Evolutionary conservation across 805 yeast species (phyloP), one percentile per base, ranked within the genome.

Genomic region (Candida hungchunana): DNA sequence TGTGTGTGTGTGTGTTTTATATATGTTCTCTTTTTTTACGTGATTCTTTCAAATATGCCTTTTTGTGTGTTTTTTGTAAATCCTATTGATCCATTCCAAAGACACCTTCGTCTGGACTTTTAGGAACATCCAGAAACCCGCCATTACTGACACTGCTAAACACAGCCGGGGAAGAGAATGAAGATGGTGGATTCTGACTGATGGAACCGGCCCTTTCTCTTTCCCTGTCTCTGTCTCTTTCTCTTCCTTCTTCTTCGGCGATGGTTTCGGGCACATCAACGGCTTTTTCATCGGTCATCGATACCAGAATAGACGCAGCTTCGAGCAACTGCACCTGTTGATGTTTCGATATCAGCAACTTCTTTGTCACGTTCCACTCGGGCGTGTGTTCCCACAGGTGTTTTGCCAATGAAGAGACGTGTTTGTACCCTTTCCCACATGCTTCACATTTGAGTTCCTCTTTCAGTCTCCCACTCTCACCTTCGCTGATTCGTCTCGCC

Each of bases 331-430:
- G 56, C 1, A 51, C 53, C 23, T 51, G 53, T 28, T 51, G 56
- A 30, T 51, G 56, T 25, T 51, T 51, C 2, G 56, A 79, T 24
- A 87, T 84, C 24, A 82, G 65, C 36, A 86, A 64, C 56, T 82
- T 83, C 47, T 84, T 81, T 4, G 95, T 87, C 56, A 81, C 80
- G 51, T 78, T 83, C 96, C 96, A 86, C 55, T 87, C 95, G 0
- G 95, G 95, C 0, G 96, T 86, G 58, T 86, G 96, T 55, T 86
- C 96, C 95, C 95, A 86, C 26, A 86, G 62, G 61, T 85, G 95
- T 58, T 85, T 85, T 3, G 94, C 93, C 41, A 85, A 68, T n/a
- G 89, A 80, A 1, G 88, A 79, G 6, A 86, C 82, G 62, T 86
- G 96, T 56, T 85, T 87, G 57, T 86, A 86, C 16, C 93, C 94